Percentiles rank a stretch among this genome's conserved stretches.
Conservation (phyloP, 352 stramenopile genomes). For the Globisporangium heterothallicum region DNA sequence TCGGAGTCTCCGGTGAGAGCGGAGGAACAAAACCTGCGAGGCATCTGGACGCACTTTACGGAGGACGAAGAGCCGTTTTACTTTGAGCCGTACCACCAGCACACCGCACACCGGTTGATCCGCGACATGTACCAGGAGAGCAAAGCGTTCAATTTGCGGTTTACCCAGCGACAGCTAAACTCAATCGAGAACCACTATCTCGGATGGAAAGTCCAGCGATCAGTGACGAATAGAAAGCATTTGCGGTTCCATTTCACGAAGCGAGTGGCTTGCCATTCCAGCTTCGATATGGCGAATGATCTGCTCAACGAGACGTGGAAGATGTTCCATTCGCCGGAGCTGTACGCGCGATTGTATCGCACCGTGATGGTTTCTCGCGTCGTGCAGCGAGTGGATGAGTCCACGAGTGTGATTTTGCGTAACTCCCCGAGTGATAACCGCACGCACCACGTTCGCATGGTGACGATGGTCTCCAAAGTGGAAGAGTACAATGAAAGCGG, state of each 20-base stretch:
- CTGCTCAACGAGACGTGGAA: slow-evolving; percentile 25
- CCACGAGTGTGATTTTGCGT: slow-evolving; percentile 31
- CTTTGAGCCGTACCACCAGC: slow-evolving; percentile 27
- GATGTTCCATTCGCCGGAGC: slow-evolving; percentile 28
- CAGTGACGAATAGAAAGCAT: slow-evolving; percentile 19
- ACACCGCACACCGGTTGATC: slow-evolving; percentile 22
- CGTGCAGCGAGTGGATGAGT: slow-evolving; percentile 31
- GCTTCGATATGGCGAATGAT: slow-evolving; percentile 13
- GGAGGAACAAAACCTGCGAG: slow-evolving; percentile 15
- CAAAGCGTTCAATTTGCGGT: slow-evolving; percentile 21
- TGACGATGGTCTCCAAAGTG: slow-evolving; percentile 36
- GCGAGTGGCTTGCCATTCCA: slow-evolving; percentile 19
- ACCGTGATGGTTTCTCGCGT: slow-evolving; percentile 27
- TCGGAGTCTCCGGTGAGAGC: slow-evolving; percentile 3
- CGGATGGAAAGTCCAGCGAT: slow-evolving; percentile 36
- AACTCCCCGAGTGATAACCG: slow-evolving; percentile 31
- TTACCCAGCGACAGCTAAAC: slow-evolving; percentile 13
- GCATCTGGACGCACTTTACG: slow-evolving; percentile 33
- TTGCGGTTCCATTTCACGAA: slow-evolving; percentile 44
- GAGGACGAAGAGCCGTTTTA: slow-evolving; percentile 38
- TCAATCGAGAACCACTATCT: slow-evolving; percentile 23
- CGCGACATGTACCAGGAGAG: slow-evolving; percentile 20
- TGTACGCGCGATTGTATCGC: slow-evolving; percentile 35
- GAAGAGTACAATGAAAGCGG: slow-evolving; percentile 23
- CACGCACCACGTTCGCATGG: slow-evolving; percentile 24